phyloP scores from a whole-genome alignment of 371 early-diverging fungal genomes.

The Circinella umbellata region DNA sequence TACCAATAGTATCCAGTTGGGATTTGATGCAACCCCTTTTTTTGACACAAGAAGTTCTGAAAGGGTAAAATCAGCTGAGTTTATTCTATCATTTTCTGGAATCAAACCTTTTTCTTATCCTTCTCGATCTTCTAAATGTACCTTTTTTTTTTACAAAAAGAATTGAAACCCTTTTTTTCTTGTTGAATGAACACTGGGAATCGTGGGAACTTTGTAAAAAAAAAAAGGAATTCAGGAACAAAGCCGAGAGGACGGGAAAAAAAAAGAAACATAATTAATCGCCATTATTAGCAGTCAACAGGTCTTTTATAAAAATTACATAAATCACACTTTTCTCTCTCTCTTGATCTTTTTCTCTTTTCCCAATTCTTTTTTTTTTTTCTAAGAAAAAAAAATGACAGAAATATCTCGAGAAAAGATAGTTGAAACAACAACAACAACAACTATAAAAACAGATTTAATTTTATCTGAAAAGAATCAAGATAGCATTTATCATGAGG shows the following conservation, averaged over 20 bases:
- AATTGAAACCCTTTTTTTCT: not conserved
- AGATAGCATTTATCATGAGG: not conserved
- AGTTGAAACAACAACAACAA: not conserved
- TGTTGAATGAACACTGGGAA: conserved; percentile 5
- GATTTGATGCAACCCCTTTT: too few relatives aligned
- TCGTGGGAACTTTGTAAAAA: not conserved
- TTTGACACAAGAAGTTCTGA: too few relatives aligned
- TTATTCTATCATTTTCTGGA: too few relatives aligned
- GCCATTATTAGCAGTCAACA: not conserved
- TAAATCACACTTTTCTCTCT: not conserved
- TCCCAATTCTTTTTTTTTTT: not conserved
- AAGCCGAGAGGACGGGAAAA: too few relatives aligned
- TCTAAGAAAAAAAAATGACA: not conserved
- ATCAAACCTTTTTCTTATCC: not conserved
- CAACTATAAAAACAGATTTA: not conserved
- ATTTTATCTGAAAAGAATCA: not conserved
- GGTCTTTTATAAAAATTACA: too few relatives aligned
- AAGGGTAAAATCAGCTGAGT: not conserved
- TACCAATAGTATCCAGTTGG: too few relatives aligned
- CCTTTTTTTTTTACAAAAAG: not conserved
- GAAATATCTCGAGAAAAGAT: not conserved
- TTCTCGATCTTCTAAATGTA: conserved; percentile 6
- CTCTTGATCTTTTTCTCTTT: not conserved
- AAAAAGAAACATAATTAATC: too few relatives aligned
- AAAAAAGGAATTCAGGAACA: not conserved